phyloP scores from a whole-genome alignment of 2,329 filamentous ascomycete species.

The Stagonosporopsis chrysanthemi region DNA sequence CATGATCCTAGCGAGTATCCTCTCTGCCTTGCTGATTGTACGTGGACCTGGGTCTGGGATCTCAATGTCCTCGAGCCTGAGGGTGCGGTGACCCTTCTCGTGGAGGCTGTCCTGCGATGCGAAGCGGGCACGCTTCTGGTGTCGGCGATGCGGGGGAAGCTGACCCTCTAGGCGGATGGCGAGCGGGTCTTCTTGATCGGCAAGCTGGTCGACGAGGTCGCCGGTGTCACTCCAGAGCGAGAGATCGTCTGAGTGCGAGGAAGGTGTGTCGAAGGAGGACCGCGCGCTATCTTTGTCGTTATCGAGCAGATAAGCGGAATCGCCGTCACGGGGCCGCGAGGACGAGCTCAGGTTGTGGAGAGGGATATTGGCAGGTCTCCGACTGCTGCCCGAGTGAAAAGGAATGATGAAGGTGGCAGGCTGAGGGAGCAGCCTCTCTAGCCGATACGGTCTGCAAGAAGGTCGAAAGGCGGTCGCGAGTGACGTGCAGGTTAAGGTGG shows the following conservation, averaged over 20 bases:
- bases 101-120: conserved; percentile 56
- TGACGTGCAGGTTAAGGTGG: conserved; percentile 39
- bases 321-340: conserved; percentile 48
- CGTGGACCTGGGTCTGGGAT: conserved; percentile 74
- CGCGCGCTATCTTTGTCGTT: conserved; percentile 60
- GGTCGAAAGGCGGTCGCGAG: conserved; percentile 30
- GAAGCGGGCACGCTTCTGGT: conserved; percentile 75
- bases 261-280: conserved; percentile 63
- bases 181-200: conserved; percentile 82
- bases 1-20: conserved; percentile 84
- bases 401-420: conserved; percentile 80
- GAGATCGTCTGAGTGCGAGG: conserved; percentile 72
- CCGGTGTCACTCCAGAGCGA: conserved; percentile 93
- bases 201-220: conserved; percentile 91
- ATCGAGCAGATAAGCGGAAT: conserved; percentile 51
- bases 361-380: conserved; percentile 85
- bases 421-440: conserved; percentile 61
- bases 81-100: conserved; percentile 54
- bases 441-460: conserved; percentile 32
- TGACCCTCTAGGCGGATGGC: conserved; percentile 73
- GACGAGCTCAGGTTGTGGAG: conserved; percentile 73
- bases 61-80: conserved; percentile 76
- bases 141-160: conserved; percentile 56
- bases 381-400: conserved; percentile 67
- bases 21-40: conserved; percentile 71